Conservation (phyloP, 225 moss, liverwort and hornwort genomes). For the Anthoceros angustus region DNA sequence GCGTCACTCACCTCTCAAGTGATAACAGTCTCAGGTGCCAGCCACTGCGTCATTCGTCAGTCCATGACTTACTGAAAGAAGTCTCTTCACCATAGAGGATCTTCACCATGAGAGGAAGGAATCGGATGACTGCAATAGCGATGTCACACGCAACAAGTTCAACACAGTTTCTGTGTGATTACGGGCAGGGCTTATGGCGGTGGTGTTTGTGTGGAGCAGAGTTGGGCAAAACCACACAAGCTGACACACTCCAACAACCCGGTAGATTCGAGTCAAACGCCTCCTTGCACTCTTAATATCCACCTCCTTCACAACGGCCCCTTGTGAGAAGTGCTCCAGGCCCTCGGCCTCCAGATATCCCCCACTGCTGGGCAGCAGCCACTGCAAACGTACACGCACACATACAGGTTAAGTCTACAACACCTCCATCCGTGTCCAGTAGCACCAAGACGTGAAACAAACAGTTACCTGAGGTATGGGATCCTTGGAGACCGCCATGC, state of each 20-base stretch:
- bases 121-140: no score
- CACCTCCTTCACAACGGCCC: no score
- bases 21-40: no score
- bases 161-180: no score
- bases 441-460: slow-evolving; percentile 25
- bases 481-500: no score
- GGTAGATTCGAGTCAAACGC: slow-evolving; percentile 71
- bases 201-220: slow-evolving; percentile 52
- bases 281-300: slow-evolving; percentile 20
- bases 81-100: no score
- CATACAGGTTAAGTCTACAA: not conserved
- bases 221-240: slow-evolving; percentile 11
- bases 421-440: not conserved
- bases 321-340: slow-evolving; percentile 24
- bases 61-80: no score
- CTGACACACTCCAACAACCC: slow-evolving; percentile 18
- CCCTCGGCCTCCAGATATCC: slow-evolving; percentile 88
- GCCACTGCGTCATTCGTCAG: no score
- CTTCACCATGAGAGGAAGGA: no score
- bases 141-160: not conserved
- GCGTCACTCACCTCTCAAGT: no score
- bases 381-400: slow-evolving; percentile 23
- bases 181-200: no score
- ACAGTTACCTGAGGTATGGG: slow-evolving; percentile 7
- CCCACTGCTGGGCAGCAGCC: slow-evolving; percentile 88